Evolutionary conservation across 2,329 filamentous ascomycete genomes (phyloP), one percentile per base, ranked within the genome.

Genomic region (Penicillium sp.): DNA sequence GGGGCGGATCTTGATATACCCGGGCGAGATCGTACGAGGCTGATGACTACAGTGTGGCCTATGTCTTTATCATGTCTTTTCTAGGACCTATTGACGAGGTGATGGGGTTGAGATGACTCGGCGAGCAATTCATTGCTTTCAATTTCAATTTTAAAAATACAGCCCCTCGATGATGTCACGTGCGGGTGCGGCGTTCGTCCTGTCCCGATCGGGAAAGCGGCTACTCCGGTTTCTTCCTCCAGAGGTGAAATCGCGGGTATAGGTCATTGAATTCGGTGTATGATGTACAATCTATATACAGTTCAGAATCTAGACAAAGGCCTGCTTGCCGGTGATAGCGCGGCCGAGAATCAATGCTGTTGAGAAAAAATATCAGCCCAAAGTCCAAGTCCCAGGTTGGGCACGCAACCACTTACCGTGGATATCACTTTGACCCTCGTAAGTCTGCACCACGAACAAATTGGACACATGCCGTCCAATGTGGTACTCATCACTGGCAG

Each of bases 361-460:
- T 26, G 29, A 41, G 43, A 26, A n/a, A n/a, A 74, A 43, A 80
- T 67, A 80, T 82, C 58, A 81, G 66, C 46, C 16, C 47, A 49
- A 49, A 42, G 74, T 74, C 29, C 28, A 31, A 70, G 59, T 73
- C 70, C 56, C 63, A 53, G 42, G 50, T 57, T 59, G 51, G 53
- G 42, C 46, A 51, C 29, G 15, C 33, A 47, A 39, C 5, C 31
- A 83, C 88, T 82, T 76, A 93, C 90, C 85, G 73, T 97, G 94
- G 70, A 97, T 97, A 74, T 97, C 94, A 69, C 92, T 96, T 76
- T 97, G 94, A 21, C 94, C 94, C 76, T 99, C 94, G 65, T 99
- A 99, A 1, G 93, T 97, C 77, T 97, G 93, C 49, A 93, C 95
- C 48, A 99, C 94, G 73, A 95, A 99, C 59, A 99, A 74, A 72